Evolutionary conservation across 768 basidiomycete species (phyloP).

Genomic region (Suillus spraguei): DNA sequence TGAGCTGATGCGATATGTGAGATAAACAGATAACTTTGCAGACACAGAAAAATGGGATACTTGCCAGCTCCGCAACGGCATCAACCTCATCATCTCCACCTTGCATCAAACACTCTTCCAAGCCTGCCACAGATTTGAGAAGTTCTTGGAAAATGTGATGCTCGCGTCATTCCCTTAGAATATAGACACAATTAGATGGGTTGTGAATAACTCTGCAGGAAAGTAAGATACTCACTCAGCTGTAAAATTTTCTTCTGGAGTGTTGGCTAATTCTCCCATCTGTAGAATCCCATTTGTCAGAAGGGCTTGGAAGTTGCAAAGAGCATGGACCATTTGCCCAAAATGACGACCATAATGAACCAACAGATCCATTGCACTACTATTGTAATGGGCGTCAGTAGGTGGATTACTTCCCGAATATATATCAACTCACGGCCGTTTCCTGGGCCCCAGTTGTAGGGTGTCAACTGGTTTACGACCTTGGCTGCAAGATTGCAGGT

Average conservation of each 20-base stretch:
- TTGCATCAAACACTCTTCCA: constrained; percentile 19
- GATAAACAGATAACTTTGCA: background rate
- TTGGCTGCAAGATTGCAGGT: too few species aligned
- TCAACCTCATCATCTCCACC: constrained; percentile 18
- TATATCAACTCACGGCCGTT: too few species aligned
- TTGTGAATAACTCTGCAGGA: background rate
- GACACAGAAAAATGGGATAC: background rate
- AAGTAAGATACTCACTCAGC: background rate
- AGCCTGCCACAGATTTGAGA: constrained; percentile 16
- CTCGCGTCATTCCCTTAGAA: constrained; percentile 18
- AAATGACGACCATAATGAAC: background rate
- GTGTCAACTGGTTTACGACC: too few species aligned
- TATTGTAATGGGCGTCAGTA: too few species aligned
- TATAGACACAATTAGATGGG: background rate
- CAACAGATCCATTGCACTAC: background rate
- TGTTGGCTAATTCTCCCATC: background rate
- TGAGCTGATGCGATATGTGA: background rate
- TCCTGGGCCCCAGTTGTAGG: too few species aligned
- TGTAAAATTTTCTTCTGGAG: constrained; percentile 1
- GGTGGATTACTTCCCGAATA: too few species aligned
- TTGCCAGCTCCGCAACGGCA: constrained; percentile 21
- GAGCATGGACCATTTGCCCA: background rate
- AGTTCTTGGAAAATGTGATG: constrained; percentile 18
- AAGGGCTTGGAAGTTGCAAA: background rate
- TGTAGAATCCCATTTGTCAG: background rate